These are phyloP conservation scores for Silybum marianum DNA, from an alignment of 129 eudicot species.

Conservation along the genomic window DNA sequence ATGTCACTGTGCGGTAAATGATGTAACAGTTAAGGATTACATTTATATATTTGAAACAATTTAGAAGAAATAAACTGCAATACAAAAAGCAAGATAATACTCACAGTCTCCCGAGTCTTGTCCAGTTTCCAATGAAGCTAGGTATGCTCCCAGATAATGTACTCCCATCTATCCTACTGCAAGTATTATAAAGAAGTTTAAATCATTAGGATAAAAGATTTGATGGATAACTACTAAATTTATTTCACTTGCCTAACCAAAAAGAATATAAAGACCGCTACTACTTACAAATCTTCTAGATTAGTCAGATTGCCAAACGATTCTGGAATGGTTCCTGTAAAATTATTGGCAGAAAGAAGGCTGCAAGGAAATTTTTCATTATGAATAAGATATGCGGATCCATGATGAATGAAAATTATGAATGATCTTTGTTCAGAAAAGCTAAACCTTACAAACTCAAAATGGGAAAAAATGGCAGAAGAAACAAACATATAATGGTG, in stretches of 20 bases:
- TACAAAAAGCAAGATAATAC: constrained; percentile 26
- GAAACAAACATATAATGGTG: neutral
- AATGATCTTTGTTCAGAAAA: neutral
- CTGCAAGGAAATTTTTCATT: constrained; percentile 47
- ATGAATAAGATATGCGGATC: neutral
- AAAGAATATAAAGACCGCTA: neutral
- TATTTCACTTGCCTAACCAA: constrained; percentile 18
- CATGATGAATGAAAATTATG: constrained; percentile 1
- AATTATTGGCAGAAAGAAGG: constrained; percentile 76
- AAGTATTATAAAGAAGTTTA: constrained; percentile 28
- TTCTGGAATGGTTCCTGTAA: constrained; percentile 81
- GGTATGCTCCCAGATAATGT: constrained; percentile 79
- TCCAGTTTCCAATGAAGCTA: constrained; percentile 84
- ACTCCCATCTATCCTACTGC: constrained; percentile 89
- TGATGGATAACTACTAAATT: constrained; percentile 1
- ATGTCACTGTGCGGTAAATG: constrained; percentile 48
- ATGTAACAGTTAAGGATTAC: neutral
- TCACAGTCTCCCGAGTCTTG: constrained; percentile 57
- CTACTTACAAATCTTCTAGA: constrained; percentile 72
- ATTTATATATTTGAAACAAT: neutral
- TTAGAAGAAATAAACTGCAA: neutral
- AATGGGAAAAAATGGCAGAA: neutral
- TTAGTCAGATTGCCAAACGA: constrained; percentile 63
- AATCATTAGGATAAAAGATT: neutral
- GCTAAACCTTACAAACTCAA: neutral